These are phyloP conservation scores for Zasmidium angulare DNA, from an alignment of 2,329 filamentous ascomycete genomes.

Conservation along the genomic window DNA sequence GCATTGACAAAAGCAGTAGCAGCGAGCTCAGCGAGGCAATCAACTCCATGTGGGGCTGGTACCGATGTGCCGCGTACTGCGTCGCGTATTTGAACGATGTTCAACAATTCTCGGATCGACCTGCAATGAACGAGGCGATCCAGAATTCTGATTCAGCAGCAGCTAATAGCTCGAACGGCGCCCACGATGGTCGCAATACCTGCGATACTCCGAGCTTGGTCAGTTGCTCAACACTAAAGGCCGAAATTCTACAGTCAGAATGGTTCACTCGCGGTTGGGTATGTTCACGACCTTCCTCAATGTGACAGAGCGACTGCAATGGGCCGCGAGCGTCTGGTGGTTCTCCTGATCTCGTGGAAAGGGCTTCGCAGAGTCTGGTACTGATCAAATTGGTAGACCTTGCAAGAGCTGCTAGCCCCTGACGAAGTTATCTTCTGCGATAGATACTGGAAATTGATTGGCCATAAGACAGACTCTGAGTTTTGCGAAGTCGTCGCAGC, in stretches of 20 bases:
- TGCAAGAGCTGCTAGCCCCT: slow-evolving; percentile 18
- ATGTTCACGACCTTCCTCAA: too few species aligned
- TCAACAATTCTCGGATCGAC: neutral
- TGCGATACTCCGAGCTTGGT: neutral
- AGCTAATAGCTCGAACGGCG: neutral
- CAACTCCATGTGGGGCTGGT: slow-evolving; percentile 23
- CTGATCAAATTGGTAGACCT: slow-evolving; percentile 1
- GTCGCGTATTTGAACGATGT: slow-evolving; percentile 17
- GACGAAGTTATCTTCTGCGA: slow-evolving; percentile 12
- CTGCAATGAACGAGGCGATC: too few species aligned
- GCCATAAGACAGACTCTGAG: neutral
- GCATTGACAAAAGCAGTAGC: slow-evolving; percentile 22
- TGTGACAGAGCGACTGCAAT: too few species aligned
- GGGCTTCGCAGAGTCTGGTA: too few species aligned
- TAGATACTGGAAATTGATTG: neutral
- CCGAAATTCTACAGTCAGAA: neutral
- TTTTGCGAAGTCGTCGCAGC: neutral
- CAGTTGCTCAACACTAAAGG: neutral
- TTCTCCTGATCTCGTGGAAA: too few species aligned
- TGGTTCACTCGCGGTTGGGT: neutral
- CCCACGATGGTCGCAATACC: neutral
- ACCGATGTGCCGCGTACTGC: slow-evolving; percentile 16
- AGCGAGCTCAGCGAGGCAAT: slow-evolving; percentile 19
- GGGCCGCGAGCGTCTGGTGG: too few species aligned
- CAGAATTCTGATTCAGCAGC: too few species aligned